phyloP scores from a whole-genome alignment of 164 flowering plant genomes.

The Houttuynia cordata region DNA sequence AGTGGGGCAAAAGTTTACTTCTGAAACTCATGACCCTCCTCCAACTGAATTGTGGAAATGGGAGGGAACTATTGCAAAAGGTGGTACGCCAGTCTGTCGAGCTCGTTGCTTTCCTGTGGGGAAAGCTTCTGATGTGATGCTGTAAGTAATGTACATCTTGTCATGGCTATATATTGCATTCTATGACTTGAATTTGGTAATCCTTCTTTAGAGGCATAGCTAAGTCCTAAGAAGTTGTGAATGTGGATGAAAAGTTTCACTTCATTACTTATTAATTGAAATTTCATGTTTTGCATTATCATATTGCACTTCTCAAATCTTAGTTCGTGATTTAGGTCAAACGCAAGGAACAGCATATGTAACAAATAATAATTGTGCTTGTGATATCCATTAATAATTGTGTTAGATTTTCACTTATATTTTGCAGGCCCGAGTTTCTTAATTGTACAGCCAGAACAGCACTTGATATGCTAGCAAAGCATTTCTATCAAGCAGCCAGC shows the following conservation, averaged over 20 bases:
- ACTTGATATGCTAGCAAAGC: slow-evolving; percentile 94
- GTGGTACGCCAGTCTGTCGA: slow-evolving; percentile 87
- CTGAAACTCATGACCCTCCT: slow-evolving; percentile 39
- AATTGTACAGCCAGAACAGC: slow-evolving; percentile 95
- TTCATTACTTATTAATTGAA: too few relatives aligned
- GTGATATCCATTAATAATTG: neutral
- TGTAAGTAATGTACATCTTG: slow-evolving; percentile 47
- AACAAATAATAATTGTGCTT: neutral
- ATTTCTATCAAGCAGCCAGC: slow-evolving; percentile 70
- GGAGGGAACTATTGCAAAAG: slow-evolving; percentile 95
- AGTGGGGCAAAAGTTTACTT: slow-evolving; percentile 31
- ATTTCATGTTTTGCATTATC: too few relatives aligned
- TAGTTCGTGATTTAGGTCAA: too few relatives aligned
- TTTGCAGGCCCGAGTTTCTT: slow-evolving; percentile 68
- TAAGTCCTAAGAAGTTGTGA: too few relatives aligned
- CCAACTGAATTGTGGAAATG: slow-evolving; percentile 71
- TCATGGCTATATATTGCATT: neutral
- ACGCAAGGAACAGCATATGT: too few relatives aligned
- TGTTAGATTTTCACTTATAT: too few relatives aligned
- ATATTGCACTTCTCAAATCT: too few relatives aligned
- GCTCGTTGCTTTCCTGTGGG: slow-evolving; percentile 98
- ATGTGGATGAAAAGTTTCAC: too few relatives aligned
- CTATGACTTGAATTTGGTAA: neutral
- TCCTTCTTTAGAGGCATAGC: neutral
- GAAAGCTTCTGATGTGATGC: slow-evolving; percentile 44